These are phyloP conservation scores for Dipteronia sinensis DNA, from an alignment of 345 rosid genomes.

Conservation along the genomic window DNA sequence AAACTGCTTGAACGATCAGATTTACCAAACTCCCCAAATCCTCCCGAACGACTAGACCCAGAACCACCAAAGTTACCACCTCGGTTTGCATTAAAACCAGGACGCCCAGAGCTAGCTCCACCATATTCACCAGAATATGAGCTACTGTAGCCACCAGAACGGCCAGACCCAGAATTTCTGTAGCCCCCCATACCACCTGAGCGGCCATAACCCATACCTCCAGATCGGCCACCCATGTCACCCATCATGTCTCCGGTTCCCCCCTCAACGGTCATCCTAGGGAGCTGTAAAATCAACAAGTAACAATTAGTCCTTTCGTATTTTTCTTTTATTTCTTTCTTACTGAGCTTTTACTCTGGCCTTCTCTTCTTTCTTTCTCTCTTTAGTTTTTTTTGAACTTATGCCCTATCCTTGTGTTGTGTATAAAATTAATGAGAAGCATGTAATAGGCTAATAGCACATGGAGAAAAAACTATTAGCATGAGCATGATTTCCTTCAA, in stretches of 20 bases:
- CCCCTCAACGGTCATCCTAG: constrained; percentile 60
- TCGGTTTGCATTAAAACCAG: constrained; percentile 28
- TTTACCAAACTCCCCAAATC: constrained; percentile 36
- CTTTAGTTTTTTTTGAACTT: background rate
- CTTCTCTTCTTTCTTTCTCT: background rate
- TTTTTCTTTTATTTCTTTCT: background rate
- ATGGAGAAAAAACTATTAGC: background rate
- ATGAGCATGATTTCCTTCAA: background rate
- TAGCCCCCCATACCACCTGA: constrained; percentile 38
- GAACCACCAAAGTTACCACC: constrained; percentile 40
- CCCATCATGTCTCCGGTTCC: constrained; percentile 44
- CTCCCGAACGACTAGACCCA: constrained; percentile 38
- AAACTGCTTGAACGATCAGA: constrained; percentile 45
- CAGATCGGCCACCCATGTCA: constrained; percentile 49
- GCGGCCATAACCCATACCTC: constrained; percentile 55
- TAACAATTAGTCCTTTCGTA: background rate
- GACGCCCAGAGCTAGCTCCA: constrained; percentile 32
- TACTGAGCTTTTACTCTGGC: background rate
- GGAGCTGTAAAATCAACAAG: constrained; percentile 55
- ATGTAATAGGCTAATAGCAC: background rate
- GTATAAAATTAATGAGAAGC: background rate
- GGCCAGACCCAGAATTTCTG: constrained; percentile 35
- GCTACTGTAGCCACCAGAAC: constrained; percentile 28
- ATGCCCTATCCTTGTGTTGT: background rate
- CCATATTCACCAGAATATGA: constrained; percentile 18